Evolutionary conservation across 768 basidiomycete species (phyloP), one percentile per base, ranked within the genome.

Genomic region (Auricularia heimuer): DNA sequence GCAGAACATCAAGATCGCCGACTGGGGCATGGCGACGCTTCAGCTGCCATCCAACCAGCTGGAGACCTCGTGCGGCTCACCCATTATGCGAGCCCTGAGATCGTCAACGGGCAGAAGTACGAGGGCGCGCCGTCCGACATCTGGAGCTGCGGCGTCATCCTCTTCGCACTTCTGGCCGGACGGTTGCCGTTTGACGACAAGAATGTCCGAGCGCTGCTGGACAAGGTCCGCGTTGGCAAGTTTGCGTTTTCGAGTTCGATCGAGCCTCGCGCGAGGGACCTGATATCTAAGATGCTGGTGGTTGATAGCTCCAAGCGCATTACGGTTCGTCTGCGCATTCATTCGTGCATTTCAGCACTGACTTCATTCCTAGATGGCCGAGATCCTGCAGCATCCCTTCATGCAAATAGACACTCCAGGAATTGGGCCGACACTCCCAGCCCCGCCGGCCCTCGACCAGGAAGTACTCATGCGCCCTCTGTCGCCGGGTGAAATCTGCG

Each of bases 11-110:
- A 98, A 96, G 73, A 87, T 98, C 39, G 94, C 92, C 2, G 95
- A 98, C 76, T 95, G 97, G 73, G 94, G 95, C n/a, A 94, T 97
- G 91, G 94, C 94, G 3, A 90, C 90, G 39, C 94, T 91, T 88
- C 90, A 94, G 75, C 80, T 77, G 33, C 83, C 83, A 66, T 80
- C 81, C 62, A 80, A 77, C 12, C 79, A 81, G 47, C 80, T 97
- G 62, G 82, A 83, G 70, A 97, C 94, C 0, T 89, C 90, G 29
- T 97, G 95, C 69, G 95, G 95, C 36, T 93, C 90, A 69, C 94
- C 64, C 95, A 97, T 74, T 97, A 98, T 66, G 94, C 94, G 18
- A 90, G 91, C 12, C 94, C 95, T 0, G 95, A 98, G 77, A 87
- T 98, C 65, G 84, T 96, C 67, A 81, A 83, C 73, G 93, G 93